phyloP scores from a whole-genome alignment of 2,329 filamentous ascomycete genomes.

The Fusarium sp. region DNA sequence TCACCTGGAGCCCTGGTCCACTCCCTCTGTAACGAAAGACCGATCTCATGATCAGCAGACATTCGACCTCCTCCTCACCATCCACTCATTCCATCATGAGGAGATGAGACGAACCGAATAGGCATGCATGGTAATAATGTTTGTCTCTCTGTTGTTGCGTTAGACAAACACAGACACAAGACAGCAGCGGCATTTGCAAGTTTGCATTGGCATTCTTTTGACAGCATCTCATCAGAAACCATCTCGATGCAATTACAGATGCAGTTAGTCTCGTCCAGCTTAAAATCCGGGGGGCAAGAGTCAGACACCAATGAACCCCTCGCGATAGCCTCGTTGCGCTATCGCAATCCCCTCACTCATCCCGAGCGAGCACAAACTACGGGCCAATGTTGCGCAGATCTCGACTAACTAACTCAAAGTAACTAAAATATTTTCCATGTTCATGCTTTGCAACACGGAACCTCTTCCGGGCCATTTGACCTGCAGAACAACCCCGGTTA shows the following conservation, averaged over 20 bases:
- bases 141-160: conserved; percentile 16
- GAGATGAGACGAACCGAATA: not conserved
- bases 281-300: conserved; percentile 16
- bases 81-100: conserved; percentile 13
- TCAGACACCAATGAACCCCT: conserved; percentile 24
- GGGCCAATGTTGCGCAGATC: conserved; percentile 16
- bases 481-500: conserved; percentile 32
- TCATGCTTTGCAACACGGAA: conserved; percentile 28
- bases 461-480: conserved; percentile 23
- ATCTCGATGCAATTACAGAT: conserved; percentile 38
- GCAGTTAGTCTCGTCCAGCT: conserved; percentile 19
- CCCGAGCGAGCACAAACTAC: not conserved
- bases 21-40: conserved; percentile 18
- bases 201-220: conserved; percentile 11
- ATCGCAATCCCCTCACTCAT: conserved; percentile 12
- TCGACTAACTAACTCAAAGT: not conserved
- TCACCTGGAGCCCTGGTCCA: conserved; percentile 22
- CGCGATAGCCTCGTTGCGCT: conserved; percentile 27
- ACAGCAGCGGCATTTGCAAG: conserved; percentile 18
- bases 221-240: conserved; percentile 5
- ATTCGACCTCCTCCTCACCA: conserved; percentile 4
- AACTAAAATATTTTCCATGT: conserved; percentile 11
- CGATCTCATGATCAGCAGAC: conserved; percentile 40
- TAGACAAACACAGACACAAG: conserved; percentile 28
- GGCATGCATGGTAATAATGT: conserved; percentile 18